phyloP scores from a whole-genome alignment of 257 asterid genomes.

The Salvia rosmarinus region DNA sequence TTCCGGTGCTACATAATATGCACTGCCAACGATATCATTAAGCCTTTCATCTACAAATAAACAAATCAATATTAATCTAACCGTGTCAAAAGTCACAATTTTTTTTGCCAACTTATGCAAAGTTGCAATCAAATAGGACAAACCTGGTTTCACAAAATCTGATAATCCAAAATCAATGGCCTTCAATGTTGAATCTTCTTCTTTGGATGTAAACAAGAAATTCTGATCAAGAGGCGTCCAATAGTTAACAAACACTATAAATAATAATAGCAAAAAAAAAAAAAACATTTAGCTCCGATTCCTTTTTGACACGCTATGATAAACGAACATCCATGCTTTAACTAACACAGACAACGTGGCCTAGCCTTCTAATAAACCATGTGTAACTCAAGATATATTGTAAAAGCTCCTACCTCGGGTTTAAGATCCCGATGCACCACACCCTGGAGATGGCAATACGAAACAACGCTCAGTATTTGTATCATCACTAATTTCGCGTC shows the following conservation, averaged over 20 bases:
- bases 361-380: slow-evolving; percentile 15
- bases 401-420: slow-evolving; percentile 68
- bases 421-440: slow-evolving; percentile 97
- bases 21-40: slow-evolving; percentile 94
- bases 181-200: slow-evolving; percentile 74
- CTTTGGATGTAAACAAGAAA: slow-evolving; percentile 81
- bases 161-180: slow-evolving; percentile 97
- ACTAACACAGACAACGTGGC: not conserved
- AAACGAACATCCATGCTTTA: slow-evolving; percentile 1
- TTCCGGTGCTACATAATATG: slow-evolving; percentile 98
- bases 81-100: not conserved
- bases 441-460: slow-evolving; percentile 94
- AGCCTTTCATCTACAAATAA: slow-evolving; percentile 79
- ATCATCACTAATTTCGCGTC: slow-evolving; percentile 83
- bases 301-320: not conserved
- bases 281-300: not conserved
- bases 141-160: slow-evolving; percentile 94
- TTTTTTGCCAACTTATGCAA: not conserved
- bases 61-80: not conserved
- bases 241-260: slow-evolving; percentile 37
- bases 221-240: slow-evolving; percentile 62
- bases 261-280: not conserved
- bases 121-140: slow-evolving; percentile 34
- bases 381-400: slow-evolving; percentile 4
- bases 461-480: slow-evolving; percentile 74